phyloP scores from a whole-genome alignment of 768 basidiomycete genomes.

The Leccinellum albellum region DNA sequence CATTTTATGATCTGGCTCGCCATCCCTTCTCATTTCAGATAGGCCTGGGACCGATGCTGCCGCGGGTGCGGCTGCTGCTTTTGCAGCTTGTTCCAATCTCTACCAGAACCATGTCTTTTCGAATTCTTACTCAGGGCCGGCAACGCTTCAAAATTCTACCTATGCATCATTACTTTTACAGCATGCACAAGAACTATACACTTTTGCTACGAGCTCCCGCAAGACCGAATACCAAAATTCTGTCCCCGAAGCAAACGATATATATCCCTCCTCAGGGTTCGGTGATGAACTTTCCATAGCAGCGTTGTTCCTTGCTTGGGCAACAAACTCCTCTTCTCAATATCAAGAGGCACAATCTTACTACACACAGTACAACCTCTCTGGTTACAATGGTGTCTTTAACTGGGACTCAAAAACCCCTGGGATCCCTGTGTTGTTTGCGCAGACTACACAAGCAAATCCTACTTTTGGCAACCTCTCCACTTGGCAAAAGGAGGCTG shows the following conservation, averaged over 20 bases:
- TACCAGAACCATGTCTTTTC: constrained; percentile 63
- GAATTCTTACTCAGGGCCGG: constrained; percentile 52
- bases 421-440: constrained; percentile 69
- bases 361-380: constrained; percentile 56
- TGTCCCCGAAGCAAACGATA: constrained; percentile 56
- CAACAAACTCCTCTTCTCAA: constrained; percentile 55
- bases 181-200: constrained; percentile 74
- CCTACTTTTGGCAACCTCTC: constrained; percentile 55
- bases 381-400: constrained; percentile 55
- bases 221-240: constrained; percentile 64
- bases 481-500: constrained; percentile 66
- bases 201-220: constrained; percentile 68
- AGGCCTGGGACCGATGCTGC: constrained; percentile 89
- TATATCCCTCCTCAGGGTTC: constrained; percentile 71
- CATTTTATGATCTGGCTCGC: background rate
- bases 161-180: constrained; percentile 67
- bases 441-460: constrained; percentile 64
- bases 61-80: constrained; percentile 80
- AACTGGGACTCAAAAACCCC: constrained; percentile 90
- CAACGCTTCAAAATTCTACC: constrained; percentile 64
- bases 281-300: constrained; percentile 74
- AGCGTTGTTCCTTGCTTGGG: constrained; percentile 71
- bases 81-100: constrained; percentile 80
- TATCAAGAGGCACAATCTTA: constrained; percentile 62
- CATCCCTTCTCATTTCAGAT: background rate